Conservation (phyloP, 169 alveolate genomes). For the Plasmodium fragile region DNA sequence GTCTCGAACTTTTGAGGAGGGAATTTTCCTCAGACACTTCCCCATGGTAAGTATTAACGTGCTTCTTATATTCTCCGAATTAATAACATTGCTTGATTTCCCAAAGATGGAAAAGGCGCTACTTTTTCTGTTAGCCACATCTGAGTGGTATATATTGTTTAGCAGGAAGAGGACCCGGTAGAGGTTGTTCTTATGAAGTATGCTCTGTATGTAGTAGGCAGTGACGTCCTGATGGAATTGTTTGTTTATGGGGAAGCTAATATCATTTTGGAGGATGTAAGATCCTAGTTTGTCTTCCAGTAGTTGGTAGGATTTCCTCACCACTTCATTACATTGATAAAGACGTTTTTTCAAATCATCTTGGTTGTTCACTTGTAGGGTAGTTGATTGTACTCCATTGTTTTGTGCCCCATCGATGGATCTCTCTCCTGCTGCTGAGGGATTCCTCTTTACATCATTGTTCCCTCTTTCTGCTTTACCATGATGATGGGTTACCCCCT, state of each 20-base stretch:
- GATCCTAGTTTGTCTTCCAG: slow-evolving; percentile 42
- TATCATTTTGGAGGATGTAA: slow-evolving; percentile 53
- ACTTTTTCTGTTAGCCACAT: slow-evolving; percentile 78
- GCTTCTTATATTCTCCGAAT: slow-evolving; percentile 80
- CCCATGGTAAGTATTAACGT: slow-evolving; percentile 69
- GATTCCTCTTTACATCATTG: background rate
- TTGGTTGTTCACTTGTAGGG: background rate
- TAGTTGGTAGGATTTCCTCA: slow-evolving; percentile 16
- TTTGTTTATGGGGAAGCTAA: slow-evolving; percentile 43
- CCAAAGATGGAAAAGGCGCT: slow-evolving; percentile 83
- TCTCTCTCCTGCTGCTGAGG: background rate
- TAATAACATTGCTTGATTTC: slow-evolving; percentile 78
- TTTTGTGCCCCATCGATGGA: background rate
- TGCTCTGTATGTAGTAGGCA: slow-evolving; percentile 31
- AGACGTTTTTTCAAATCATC: slow-evolving; percentile 29
- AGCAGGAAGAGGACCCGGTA: slow-evolving; percentile 11
- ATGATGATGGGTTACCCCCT: background rate
- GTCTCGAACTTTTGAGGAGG: slow-evolving; percentile 17
- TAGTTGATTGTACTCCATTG: background rate
- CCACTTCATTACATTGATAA: slow-evolving; percentile 27
- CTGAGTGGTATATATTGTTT: slow-evolving; percentile 73
- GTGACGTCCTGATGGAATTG: slow-evolving; percentile 24
- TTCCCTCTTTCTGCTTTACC: background rate
- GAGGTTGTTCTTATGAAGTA: slow-evolving; percentile 27
- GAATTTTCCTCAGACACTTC: slow-evolving; percentile 19